A percentile compares a stretch with the other conserved stretches of the same genome.
Conservation (phyloP, 192 early-diverging fungal genomes). For the Glomus cerebriforme region DNA sequence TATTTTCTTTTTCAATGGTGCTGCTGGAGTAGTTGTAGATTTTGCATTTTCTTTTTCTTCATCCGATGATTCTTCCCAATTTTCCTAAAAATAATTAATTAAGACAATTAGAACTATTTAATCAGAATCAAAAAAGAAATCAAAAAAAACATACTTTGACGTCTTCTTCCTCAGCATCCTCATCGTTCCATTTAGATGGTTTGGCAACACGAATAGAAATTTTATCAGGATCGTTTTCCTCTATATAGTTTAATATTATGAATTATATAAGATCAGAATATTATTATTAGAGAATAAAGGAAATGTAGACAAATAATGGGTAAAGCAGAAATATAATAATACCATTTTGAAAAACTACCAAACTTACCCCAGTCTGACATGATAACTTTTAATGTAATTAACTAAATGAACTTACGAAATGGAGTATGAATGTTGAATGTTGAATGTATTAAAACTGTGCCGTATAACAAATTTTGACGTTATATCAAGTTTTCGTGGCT, state of each 20-base stretch:
- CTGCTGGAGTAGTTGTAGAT: conserved; percentile 35
- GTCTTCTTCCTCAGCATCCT: conserved; percentile 59
- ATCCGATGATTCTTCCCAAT: conserved; percentile 61
- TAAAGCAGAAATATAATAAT: background rate
- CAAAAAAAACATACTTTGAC: conserved; percentile 45
- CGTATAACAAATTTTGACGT: too few relatives aligned
- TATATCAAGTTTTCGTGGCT: too few relatives aligned
- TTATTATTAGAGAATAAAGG: background rate
- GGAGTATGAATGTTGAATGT: too few relatives aligned
- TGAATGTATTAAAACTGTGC: too few relatives aligned
- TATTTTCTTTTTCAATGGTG: conserved; percentile 51
- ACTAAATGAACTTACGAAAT: too few relatives aligned
- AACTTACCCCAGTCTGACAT: background rate
- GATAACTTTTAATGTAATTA: background rate
- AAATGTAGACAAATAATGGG: background rate
- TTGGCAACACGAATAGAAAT: conserved; percentile 43
- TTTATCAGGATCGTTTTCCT: conserved; percentile 34
- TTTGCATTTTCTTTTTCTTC: conserved; percentile 51
- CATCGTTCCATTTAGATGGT: conserved; percentile 66
- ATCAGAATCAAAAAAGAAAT: background rate
- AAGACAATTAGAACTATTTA: background rate
- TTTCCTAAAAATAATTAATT: conserved; percentile 35
- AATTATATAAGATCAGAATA: too few relatives aligned
- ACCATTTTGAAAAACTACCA: background rate
- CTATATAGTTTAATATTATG: too few relatives aligned